phyloP scores from a whole-genome alignment of 495 filamentous ascomycete species.

The Penicillium atrosanguineum region DNA sequence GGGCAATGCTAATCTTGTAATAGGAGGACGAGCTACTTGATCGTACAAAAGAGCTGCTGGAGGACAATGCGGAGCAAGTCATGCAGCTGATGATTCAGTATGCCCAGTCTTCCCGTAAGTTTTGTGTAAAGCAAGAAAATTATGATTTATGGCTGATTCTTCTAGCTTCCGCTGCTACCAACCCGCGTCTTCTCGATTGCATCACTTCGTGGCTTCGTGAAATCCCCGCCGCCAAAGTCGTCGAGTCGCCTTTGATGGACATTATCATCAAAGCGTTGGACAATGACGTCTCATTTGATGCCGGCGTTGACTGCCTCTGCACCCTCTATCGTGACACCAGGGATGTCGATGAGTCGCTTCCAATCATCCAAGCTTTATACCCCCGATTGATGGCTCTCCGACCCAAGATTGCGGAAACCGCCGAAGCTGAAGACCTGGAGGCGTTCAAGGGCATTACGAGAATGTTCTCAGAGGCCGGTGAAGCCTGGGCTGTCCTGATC shows the following conservation, averaged over 20 bases:
- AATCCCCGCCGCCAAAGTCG: constrained; percentile 77
- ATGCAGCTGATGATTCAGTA: constrained; percentile 83
- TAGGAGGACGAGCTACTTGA: constrained; percentile 87
- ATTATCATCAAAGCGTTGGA: constrained; percentile 74
- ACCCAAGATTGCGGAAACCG: constrained; percentile 73
- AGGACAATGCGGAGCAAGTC: constrained; percentile 85
- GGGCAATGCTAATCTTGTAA: neutral
- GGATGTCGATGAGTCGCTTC: constrained; percentile 80
- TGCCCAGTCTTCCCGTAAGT: constrained; percentile 82
- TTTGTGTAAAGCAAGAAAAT: neutral
- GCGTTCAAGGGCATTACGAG: constrained; percentile 82
- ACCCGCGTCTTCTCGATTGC: constrained; percentile 89
- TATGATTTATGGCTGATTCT: neutral
- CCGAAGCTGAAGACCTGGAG: constrained; percentile 80
- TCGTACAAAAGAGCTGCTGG: constrained; percentile 82
- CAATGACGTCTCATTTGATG: constrained; percentile 73
- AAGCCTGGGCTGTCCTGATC: constrained; percentile 88
- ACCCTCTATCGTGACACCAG: constrained; percentile 88
- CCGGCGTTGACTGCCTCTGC: constrained; percentile 91
- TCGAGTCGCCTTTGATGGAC: constrained; percentile 80
- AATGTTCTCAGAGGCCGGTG: constrained; percentile 90
- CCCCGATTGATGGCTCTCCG: constrained; percentile 75
- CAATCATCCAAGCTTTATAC: constrained; percentile 79
- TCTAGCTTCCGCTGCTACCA: constrained; percentile 65
- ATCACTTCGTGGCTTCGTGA: constrained; percentile 96